phyloP scores from a whole-genome alignment of 805 yeast species.

The Nakazawaea populi region DNA sequence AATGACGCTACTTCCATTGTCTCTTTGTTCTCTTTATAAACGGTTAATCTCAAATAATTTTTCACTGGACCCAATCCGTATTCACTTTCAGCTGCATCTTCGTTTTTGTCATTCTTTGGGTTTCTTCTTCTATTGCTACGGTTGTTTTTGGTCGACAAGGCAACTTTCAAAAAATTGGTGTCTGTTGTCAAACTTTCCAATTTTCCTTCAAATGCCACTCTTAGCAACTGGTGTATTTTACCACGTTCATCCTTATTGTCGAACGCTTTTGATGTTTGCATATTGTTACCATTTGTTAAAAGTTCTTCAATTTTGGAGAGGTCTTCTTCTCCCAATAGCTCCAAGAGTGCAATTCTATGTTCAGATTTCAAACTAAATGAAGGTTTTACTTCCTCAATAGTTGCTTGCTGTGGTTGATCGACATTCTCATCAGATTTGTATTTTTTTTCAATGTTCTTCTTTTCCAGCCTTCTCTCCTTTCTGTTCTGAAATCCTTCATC shows the following conservation, averaged over 20 bases:
- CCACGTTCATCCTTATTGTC: conserved; percentile 73
- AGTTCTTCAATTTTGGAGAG: conserved; percentile 50
- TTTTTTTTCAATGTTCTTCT: conserved; percentile 32
- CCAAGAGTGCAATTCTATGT: conserved; percentile 40
- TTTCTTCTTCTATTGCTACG: conserved; percentile 3
- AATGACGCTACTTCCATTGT: conserved; percentile 91
- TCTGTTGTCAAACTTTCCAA: conserved; percentile 77
- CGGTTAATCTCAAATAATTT: conserved; percentile 64
- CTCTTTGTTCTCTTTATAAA: conserved; percentile 93
- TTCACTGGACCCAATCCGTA: conserved; percentile 73
- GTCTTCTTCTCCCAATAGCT: conserved; percentile 55
- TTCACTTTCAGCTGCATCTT: conserved; percentile 32
- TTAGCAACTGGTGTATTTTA: conserved; percentile 65
- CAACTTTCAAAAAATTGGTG: conserved; percentile 58
- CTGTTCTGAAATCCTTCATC: conserved; percentile 64
- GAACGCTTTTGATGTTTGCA: conserved; percentile 52
- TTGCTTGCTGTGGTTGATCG: conserved; percentile 16
- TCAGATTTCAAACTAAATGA: conserved; percentile 39
- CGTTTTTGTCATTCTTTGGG: conserved; percentile 20
- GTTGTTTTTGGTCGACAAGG: conserved; percentile 36
- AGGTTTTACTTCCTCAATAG: conserved; percentile 15
- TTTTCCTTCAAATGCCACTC: conserved; percentile 67
- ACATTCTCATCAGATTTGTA: conserved; percentile 22
- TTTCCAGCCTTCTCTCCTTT: conserved; percentile 42
- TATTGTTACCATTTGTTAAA: conserved; percentile 45